Percentiles rank a stretch among this genome's conserved stretches.
phyloP scores from a whole-genome alignment of 306 rosid genomes.

The Abrus precatorius region DNA sequence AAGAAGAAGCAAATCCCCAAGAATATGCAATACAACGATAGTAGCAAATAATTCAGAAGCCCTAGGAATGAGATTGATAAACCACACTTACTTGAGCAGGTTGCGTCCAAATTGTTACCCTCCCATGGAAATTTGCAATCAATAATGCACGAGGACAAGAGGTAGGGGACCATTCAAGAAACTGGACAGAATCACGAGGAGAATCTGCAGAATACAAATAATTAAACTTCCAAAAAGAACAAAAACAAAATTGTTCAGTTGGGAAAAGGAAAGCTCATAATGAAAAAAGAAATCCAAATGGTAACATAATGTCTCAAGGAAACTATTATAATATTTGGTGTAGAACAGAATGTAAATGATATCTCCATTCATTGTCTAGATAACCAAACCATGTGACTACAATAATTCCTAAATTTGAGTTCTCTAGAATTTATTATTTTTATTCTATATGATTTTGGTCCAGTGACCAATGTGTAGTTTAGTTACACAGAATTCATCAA shows the following conservation, averaged over 20 bases:
- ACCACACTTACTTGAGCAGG: constrained; percentile 81
- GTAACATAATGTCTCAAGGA: neutral
- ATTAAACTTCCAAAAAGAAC: constrained; percentile 5
- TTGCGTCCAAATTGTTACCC: constrained; percentile 97
- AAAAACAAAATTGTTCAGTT: neutral
- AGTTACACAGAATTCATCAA: too few relatives aligned
- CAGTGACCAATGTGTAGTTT: too few relatives aligned
- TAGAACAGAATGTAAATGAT: too few relatives aligned
- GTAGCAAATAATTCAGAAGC: constrained; percentile 34
- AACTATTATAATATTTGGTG: constrained; percentile 33
- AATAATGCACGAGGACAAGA: constrained; percentile 88
- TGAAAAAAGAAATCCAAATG: too few relatives aligned
- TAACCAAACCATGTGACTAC: too few relatives aligned
- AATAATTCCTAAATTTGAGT: too few relatives aligned
- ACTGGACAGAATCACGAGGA: constrained; percentile 99
- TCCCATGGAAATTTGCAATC: constrained; percentile 97
- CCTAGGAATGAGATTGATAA: constrained; percentile 22
- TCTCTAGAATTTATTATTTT: too few relatives aligned
- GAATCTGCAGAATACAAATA: constrained; percentile 73
- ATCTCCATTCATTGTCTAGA: too few relatives aligned
- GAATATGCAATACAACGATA: neutral
- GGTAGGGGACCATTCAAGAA: constrained; percentile 97
- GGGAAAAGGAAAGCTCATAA: neutral
- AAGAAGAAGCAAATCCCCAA: neutral
- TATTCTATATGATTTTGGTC: too few relatives aligned